These are phyloP conservation scores for Pyrenophora teres DNA, from an alignment of 2,329 filamentous ascomycete genomes.

Conservation along the genomic window DNA sequence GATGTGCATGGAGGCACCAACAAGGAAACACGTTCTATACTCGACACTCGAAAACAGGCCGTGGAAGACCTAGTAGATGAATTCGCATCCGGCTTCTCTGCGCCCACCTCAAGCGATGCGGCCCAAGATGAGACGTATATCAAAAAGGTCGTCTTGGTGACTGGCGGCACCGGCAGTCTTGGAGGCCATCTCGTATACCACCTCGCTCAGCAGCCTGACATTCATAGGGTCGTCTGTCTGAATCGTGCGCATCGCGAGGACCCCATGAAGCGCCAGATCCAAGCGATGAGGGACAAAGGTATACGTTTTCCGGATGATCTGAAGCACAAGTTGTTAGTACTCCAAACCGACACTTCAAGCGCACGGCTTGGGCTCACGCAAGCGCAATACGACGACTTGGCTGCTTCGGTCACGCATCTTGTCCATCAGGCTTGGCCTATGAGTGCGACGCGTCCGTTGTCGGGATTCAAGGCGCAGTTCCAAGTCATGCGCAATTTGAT, in stretches of 20 bases:
- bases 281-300: constrained; percentile 32
- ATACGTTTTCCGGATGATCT: constrained; percentile 12
- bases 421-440: constrained; percentile 61
- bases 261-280: constrained; percentile 39
- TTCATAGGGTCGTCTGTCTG: constrained; percentile 51
- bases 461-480: constrained; percentile 58
- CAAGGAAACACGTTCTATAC: too few species aligned
- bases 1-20: too few species aligned
- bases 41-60: too few species aligned
- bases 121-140: neutral
- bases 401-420: constrained; percentile 53
- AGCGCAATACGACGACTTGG: constrained; percentile 47
- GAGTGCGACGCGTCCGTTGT: constrained; percentile 57
- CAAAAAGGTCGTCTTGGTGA: constrained; percentile 41
- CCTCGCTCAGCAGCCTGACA: constrained; percentile 30
- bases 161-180: constrained; percentile 48
- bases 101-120: neutral
- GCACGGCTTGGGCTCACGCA: constrained; percentile 54
- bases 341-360: constrained; percentile 54
- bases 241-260: constrained; percentile 49
- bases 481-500: constrained; percentile 58
- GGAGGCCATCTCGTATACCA: constrained; percentile 45
- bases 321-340: constrained; percentile 51
- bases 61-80: too few species aligned
- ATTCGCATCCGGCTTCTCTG: too few species aligned